Conservation (phyloP, 768 basidiomycete species). For the Sutorius australiensis region DNA sequence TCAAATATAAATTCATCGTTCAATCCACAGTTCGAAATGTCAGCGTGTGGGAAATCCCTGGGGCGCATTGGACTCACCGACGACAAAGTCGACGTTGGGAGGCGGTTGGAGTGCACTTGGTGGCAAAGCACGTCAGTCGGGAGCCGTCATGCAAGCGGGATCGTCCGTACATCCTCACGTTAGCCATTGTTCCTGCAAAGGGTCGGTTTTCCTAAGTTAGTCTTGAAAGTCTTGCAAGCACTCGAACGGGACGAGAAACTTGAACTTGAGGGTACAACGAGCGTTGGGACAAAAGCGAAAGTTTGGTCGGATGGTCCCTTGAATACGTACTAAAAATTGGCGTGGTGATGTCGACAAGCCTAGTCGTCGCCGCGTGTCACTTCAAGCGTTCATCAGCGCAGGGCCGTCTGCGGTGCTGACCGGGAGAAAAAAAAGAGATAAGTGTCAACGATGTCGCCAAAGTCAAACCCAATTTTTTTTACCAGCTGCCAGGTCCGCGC, state of each 20-base stretch:
- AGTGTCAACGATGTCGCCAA: background rate
- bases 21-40: background rate
- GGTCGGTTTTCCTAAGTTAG: background rate
- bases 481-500: background rate
- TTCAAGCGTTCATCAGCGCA: constrained; percentile 21
- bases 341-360: background rate
- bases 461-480: background rate
- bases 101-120: constrained; percentile 77
- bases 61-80: constrained; percentile 45
- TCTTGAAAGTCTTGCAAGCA: constrained; percentile 3
- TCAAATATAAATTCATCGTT: background rate
- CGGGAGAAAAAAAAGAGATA: background rate
- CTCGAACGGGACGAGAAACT: background rate
- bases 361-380: constrained; percentile 18
- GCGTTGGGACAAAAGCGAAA: background rate
- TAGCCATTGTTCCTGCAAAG: constrained; percentile 34
- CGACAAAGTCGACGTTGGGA: constrained; percentile 85
- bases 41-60: background rate
- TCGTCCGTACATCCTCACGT: constrained; percentile 42
- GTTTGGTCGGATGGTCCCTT: background rate
- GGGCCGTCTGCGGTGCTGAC: background rate
- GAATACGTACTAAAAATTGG: constrained; percentile 10
- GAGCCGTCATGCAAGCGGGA: background rate
- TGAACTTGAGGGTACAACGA: constrained; percentile 3
- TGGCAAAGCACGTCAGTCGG: constrained; percentile 7